These are phyloP conservation scores for Larix sibirica DNA, from an alignment of 83 land plant species.

Conservation along the genomic window DNA sequence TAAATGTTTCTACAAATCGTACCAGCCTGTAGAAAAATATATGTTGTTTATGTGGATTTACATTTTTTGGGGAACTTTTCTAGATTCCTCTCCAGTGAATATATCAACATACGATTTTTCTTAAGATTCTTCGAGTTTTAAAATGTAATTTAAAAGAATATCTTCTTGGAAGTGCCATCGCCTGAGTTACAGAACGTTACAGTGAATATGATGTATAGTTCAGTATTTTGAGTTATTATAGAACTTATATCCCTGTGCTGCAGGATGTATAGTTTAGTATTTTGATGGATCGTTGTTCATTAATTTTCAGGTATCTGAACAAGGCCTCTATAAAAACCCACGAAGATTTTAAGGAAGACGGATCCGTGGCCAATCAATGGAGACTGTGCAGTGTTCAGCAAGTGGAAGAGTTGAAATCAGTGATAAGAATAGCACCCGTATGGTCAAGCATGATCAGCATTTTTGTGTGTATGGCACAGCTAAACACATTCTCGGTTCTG, in stretches of 20 bases:
- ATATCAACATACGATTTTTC: no score
- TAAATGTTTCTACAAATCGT: not conserved
- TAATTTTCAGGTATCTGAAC: slow-evolving; percentile 54
- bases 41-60: no score
- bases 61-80: no score
- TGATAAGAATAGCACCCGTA: slow-evolving; percentile 62
- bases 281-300: no score
- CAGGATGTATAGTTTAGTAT: no score
- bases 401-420: slow-evolving; percentile 76
- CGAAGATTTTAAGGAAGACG: slow-evolving; percentile 32
- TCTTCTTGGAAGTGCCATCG: no score
- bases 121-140: no score
- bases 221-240: not conserved
- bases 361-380: slow-evolving; percentile 41
- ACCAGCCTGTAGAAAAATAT: no score
- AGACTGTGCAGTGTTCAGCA: slow-evolving; percentile 72
- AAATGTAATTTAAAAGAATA: no score
- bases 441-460: slow-evolving; percentile 70
- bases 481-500: slow-evolving; percentile 53
- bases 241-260: not conserved
- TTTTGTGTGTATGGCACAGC: slow-evolving; percentile 50
- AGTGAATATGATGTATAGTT: no score
- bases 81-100: no score
- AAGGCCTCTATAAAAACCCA: slow-evolving; percentile 41
- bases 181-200: no score